Conservation (phyloP, 257 asterid genomes). For the Anisodus tanguticus region DNA sequence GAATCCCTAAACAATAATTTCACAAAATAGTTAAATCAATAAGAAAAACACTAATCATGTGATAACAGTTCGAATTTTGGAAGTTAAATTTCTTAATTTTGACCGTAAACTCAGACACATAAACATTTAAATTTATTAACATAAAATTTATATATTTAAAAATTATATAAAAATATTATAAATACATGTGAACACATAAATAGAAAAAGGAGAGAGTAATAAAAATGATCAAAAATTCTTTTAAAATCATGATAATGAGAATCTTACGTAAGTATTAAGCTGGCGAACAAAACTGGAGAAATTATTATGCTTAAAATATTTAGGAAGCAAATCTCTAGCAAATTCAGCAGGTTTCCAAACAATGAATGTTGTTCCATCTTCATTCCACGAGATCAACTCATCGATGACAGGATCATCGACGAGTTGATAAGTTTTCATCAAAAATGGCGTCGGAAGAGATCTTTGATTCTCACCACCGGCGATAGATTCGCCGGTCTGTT, state of each 20-base stretch:
- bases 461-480: constrained; percentile 61
- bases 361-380: constrained; percentile 76
- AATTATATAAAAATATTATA: too few relatives aligned
- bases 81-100: too few relatives aligned
- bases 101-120: too few relatives aligned
- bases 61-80: neutral
- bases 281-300: constrained; percentile 94
- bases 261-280: constrained; percentile 75
- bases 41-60: neutral
- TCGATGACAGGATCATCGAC: constrained; percentile 72
- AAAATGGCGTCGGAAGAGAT: constrained; percentile 77
- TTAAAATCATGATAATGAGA: too few relatives aligned
- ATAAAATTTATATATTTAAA: neutral
- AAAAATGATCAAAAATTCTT: neutral
- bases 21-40: neutral
- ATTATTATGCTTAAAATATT: constrained; percentile 87
- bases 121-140: neutral
- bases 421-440: constrained; percentile 77
- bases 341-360: constrained; percentile 93
- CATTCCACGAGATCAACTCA: constrained; percentile 90
- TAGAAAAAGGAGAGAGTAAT: too few relatives aligned
- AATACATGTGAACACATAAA: too few relatives aligned
- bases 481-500: constrained; percentile 47
- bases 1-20: constrained; percentile 61
- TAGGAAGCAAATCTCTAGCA: constrained; percentile 81